Conservation (phyloP, 306 rosid genomes). For the Cicer pinnatifidum region DNA sequence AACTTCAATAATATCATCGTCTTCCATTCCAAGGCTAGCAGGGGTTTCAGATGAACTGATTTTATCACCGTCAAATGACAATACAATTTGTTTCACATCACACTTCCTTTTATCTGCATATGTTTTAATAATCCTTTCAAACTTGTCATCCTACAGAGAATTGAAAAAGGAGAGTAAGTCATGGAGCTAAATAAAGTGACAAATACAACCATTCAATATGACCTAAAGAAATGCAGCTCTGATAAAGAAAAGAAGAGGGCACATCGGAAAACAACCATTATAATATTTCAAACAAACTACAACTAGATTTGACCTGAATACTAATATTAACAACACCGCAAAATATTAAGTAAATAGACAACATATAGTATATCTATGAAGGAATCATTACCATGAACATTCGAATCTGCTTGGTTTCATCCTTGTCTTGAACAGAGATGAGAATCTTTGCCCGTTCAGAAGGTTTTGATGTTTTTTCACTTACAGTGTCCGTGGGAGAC, state of each 20-base stretch:
- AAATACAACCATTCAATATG: conserved; percentile 28
- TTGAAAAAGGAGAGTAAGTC: conserved; percentile 16
- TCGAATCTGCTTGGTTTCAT: conserved; percentile 70
- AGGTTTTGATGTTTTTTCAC: conserved; percentile 53
- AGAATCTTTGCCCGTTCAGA: conserved; percentile 70
- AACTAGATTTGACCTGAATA: conserved; percentile 17
- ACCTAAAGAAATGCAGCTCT: conserved; percentile 19
- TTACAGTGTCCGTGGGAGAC: conserved; percentile 46
- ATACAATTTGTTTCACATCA: conserved; percentile 59
- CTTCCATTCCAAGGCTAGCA: conserved; percentile 78
- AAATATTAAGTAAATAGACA: conserved; percentile 21
- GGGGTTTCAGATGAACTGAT: conserved; percentile 70
- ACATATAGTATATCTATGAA: conserved; percentile 8
- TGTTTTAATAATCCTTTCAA: conserved; percentile 77
- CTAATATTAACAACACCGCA: neutral
- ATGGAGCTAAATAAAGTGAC: conserved; percentile 8
- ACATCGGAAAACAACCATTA: neutral
- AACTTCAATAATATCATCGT: conserved; percentile 82
- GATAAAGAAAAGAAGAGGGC: neutral
- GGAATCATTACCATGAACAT: conserved; percentile 63
- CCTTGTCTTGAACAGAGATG: conserved; percentile 77
- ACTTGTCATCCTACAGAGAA: conserved; percentile 76
- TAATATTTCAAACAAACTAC: conserved; percentile 20
- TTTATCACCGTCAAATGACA: conserved; percentile 88
- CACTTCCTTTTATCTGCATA: conserved; percentile 72